phyloP scores from a whole-genome alignment of 768 basidiomycete species.

The Collybia sordida region DNA sequence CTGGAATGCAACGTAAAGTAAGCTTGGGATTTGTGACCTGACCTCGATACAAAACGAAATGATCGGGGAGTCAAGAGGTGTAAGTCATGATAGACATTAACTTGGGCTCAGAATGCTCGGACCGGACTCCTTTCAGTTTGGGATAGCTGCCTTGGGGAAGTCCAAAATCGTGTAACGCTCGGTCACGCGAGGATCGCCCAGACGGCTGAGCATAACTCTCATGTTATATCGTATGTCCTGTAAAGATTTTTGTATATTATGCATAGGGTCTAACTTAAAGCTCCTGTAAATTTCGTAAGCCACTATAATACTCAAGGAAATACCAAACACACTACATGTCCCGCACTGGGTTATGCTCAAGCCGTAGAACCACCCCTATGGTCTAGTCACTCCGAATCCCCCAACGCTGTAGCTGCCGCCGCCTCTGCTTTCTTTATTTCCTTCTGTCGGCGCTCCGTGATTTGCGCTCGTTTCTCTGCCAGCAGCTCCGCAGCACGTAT shows the following conservation, averaged over 20 bases:
- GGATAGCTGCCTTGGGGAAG: too few species aligned
- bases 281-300: conserved; percentile 6
- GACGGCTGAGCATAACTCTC: too few species aligned
- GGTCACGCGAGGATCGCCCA: too few species aligned
- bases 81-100: too few species aligned
- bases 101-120: too few species aligned
- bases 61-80: too few species aligned
- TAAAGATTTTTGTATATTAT: conserved; percentile 5
- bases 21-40: too few species aligned
- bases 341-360: conserved; percentile 11
- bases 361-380: background rate
- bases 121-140: too few species aligned
- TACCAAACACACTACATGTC: conserved; percentile 9
- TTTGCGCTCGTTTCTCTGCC: conserved; percentile 60
- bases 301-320: background rate
- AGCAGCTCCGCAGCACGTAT: conserved; percentile 58
- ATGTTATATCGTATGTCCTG: too few species aligned
- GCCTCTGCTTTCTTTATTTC: conserved; percentile 31
- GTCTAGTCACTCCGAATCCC: conserved; percentile 9
- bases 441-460: conserved; percentile 49
- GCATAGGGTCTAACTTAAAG: conserved; percentile 1
- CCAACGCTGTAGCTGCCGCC: conserved; percentile 18
- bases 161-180: too few species aligned
- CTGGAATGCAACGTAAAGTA: too few species aligned
- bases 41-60: too few species aligned